Evolutionary conservation across 257 asterid genomes (phyloP), one percentile per base, ranked within the genome.

Genomic region (Solanum ossicruentum): DNA sequence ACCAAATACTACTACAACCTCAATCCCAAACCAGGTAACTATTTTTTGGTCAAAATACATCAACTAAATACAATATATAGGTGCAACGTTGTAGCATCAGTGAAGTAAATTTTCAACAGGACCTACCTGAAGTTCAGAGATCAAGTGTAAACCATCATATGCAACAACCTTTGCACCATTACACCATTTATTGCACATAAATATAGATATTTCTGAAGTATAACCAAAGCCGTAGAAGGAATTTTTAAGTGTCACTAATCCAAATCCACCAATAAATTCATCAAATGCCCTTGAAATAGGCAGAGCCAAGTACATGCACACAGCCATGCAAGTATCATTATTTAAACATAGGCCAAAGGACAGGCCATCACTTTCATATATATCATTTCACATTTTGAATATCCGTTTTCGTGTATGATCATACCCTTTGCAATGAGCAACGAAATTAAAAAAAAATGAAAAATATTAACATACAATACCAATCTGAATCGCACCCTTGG

Each of bases 81-180:
- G 89, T 89, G 92, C 92, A 89, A 90, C 84, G 88, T 81, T 85
- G 58, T 84, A 92, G 96, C 98, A 96, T 94, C 97, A 93, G 96
- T 83, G 86, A 84, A 60, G 82, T 36, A 85, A 88, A 83, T 67
- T 91, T 82, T 93, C 97, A 63, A 93, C 95, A 92, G 87, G 84
- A 94, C 98, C 93, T 92, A 92, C 95, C 97, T 93, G 96, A 88
- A 92, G 96, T 94, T 96, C 98, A 88, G 97, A 66, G 97, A 94
- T 96, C 98, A 96, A 94, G 98, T 96, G 97, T 94, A 94, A 89
- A 89, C 87, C 98, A 94, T 95, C 97, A 95, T 86, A 70, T 95
- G 95, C 94, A 93, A 18, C 91, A 85, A 87, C 87, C 90, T 92
- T 89, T 86, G 92, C 84, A 87, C 85, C 85, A 69, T 67, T 26